Percentiles rank a stretch among this genome's conserved stretches.
Evolutionary conservation across 768 basidiomycete species (phyloP).

Genomic region (Pleurotus tuoliensis): DNA sequence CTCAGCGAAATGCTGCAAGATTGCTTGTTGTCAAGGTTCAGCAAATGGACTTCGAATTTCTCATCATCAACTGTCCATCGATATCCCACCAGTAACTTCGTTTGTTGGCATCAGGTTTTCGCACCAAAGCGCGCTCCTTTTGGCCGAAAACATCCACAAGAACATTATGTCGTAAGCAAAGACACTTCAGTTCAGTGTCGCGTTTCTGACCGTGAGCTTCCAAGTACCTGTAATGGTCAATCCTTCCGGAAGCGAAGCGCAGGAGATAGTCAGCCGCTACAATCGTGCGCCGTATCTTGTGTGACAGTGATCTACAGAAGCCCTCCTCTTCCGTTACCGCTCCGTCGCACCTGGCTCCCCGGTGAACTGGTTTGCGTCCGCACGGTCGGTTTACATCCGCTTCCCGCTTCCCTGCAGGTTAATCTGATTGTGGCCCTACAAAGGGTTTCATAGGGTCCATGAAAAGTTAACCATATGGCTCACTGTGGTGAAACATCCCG

Average conservation of each 20-base stretch:
- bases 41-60: not conserved
- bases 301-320: conserved; percentile 1
- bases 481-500: not conserved
- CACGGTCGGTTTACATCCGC: not conserved
- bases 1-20: not conserved
- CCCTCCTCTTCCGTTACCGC: not conserved
- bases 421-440: conserved; percentile 3
- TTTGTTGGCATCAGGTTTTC: too few relatives aligned
- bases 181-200: not conserved
- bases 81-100: not conserved
- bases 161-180: not conserved
- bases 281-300: not conserved
- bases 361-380: not conserved
- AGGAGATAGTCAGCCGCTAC: not conserved
- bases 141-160: not conserved
- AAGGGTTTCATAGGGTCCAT: conserved; percentile 5
- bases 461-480: conserved; percentile 2
- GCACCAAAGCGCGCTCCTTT: too few relatives aligned
- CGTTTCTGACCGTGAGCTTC: not conserved
- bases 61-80: not conserved
- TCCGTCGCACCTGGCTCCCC: not conserved
- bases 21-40: not conserved
- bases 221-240: not conserved
- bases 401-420: not conserved
- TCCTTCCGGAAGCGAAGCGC: not conserved